A percentile compares a stretch with the other conserved stretches of the same genome.
Evolutionary conservation across 805 yeast genomes (phyloP).

Genomic region (Ogataea philodendri): DNA sequence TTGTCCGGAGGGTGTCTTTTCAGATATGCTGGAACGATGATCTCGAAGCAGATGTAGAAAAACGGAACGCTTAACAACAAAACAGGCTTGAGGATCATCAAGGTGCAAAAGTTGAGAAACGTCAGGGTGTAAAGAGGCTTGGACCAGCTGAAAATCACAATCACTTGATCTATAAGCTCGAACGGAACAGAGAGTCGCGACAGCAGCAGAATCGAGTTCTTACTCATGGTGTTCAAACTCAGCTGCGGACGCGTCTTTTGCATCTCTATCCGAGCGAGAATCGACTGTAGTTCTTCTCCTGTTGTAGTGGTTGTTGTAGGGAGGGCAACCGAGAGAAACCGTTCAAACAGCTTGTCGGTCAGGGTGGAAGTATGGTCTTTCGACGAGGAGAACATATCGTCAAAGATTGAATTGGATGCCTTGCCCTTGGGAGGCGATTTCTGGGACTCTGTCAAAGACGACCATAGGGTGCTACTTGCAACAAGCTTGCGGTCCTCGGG

Average conservation of each 20-base stretch:
- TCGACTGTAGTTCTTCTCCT: slow-evolving; percentile 32
- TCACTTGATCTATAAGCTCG: slow-evolving; percentile 54
- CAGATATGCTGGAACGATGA: slow-evolving; percentile 68
- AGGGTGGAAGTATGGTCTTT: slow-evolving; percentile 28
- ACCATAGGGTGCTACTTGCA: slow-evolving; percentile 16
- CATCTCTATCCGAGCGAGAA: slow-evolving; percentile 54
- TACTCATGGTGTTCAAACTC: slow-evolving; percentile 67
- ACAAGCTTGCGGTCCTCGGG: slow-evolving; percentile 10
- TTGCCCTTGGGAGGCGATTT: slow-evolving; percentile 6
- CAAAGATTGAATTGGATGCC: slow-evolving; percentile 21
- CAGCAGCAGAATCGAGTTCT: slow-evolving; percentile 60
- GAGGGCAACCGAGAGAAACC: slow-evolving; percentile 65
- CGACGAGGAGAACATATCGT: slow-evolving; percentile 21
- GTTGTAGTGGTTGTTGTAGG: slow-evolving; percentile 58
- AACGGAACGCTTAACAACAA: slow-evolving; percentile 54
- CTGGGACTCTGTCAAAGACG: slow-evolving; percentile 16
- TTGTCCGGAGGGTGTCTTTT: slow-evolving; percentile 62
- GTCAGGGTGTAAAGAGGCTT: slow-evolving; percentile 62
- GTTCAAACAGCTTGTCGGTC: slow-evolving; percentile 72
- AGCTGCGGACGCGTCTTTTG: slow-evolving; percentile 67
- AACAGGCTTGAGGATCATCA: slow-evolving; percentile 57
- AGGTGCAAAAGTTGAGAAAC: slow-evolving; percentile 36
- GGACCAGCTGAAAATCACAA: slow-evolving; percentile 60
- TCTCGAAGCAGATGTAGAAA: slow-evolving; percentile 47
- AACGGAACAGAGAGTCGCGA: slow-evolving; percentile 63